These are phyloP conservation scores for Myxozyma vanderwaltii DNA, from an alignment of 805 yeast genomes.

Conservation along the genomic window DNA sequence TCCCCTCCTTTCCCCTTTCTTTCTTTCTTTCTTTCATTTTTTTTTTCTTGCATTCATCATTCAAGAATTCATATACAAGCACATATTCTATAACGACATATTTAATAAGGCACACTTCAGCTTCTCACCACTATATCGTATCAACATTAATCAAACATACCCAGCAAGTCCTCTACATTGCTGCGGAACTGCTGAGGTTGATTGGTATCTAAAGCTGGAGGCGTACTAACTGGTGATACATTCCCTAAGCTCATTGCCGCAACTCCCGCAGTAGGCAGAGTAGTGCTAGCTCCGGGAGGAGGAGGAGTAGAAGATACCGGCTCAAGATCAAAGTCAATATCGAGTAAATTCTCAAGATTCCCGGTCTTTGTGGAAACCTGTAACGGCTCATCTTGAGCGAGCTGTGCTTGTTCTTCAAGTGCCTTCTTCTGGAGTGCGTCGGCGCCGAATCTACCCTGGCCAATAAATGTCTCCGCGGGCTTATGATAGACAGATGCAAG, in stretches of 20 bases:
- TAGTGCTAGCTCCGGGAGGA: constrained; percentile 25
- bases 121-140: neutral
- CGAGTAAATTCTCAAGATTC: constrained; percentile 79
- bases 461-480: constrained; percentile 68
- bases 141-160: constrained; percentile 29
- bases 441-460: constrained; percentile 47
- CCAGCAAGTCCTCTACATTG: constrained; percentile 32
- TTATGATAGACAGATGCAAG: constrained; percentile 87
- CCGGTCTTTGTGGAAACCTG: constrained; percentile 42
- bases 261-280: constrained; percentile 49
- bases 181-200: constrained; percentile 32
- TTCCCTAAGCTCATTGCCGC: constrained; percentile 67
- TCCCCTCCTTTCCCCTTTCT: neutral
- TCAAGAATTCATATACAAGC: neutral
- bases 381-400: constrained; percentile 72
- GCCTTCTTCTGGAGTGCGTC: constrained; percentile 51
- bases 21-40: too few species aligned
- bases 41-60: too few species aligned
- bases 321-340: constrained; percentile 71
- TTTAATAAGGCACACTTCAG: too few species aligned
- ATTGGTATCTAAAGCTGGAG: constrained; percentile 32
- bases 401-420: constrained; percentile 73
- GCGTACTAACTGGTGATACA: constrained; percentile 39
- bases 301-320: constrained; percentile 35
- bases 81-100: neutral